Evolutionary conservation across 805 yeast species (phyloP), one percentile per base, ranked within the genome.

Genomic region (Tetrapisispora iriomotensis): DNA sequence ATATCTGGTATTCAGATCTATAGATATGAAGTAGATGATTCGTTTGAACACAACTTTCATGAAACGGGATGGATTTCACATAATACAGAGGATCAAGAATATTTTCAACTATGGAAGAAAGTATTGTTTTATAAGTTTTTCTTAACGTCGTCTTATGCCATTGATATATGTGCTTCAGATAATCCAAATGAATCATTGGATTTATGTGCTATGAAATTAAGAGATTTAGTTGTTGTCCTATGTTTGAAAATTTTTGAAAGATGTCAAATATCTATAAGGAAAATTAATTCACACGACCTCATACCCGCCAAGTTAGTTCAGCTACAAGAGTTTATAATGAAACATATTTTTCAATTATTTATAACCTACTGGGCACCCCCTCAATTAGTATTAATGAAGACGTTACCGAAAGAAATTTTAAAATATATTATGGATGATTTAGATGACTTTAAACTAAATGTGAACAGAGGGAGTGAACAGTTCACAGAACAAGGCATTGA

Each of bases 331-430:
- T 32, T 44, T 6, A 48, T 59, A 6, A 42, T 51, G 2, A 41
- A 41, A 20, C 39, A 36, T 22, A 45, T 57, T 6, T 56, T 56
- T 19, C 45, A 47, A 6, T 50, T 68, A 14, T 77, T 79, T 38
- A 68, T 68, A 5, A 71, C 71, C 20, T 75, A 65, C 38, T 60
- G 77, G 51, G 82, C 85, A 0, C 72, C 80, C 1, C 86, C 86
- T 0, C 66, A 70, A 27, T 50, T 61, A 4, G 73, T 79, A 0
- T 60, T 79, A 2, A 45, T 55, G 3, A 47, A 43, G 3, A 54
- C 72, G 21, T 67, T 71, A 38, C 82, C 84, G 0, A 28, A 42
- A 8, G 17, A 10, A 3, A 23, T 36, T 6, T 22, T 24, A 2
- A n/a, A 7, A 14, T 8, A 23, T n/a, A 10, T 34, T 3, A 10